Evolutionary conservation across 495 filamentous ascomycete genomes (phyloP).

Genomic region (Aspergillus saccharolyticus): DNA sequence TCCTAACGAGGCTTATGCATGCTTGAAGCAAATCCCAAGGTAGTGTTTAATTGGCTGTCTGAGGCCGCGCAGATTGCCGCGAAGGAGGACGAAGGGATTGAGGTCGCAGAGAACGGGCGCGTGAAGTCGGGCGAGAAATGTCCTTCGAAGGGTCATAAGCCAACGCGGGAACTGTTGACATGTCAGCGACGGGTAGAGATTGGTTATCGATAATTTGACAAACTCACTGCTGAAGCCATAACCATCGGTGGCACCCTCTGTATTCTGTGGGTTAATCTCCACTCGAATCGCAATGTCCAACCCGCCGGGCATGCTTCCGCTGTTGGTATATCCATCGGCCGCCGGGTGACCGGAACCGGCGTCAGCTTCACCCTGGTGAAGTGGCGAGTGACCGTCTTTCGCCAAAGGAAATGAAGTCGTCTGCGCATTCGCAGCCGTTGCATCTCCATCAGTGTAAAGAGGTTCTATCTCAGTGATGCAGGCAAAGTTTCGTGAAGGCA

Average conservation of each 20-base stretch:
- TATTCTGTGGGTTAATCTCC: constrained; percentile 64
- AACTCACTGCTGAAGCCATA: constrained; percentile 62
- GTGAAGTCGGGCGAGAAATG: constrained; percentile 12
- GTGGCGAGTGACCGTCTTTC: constrained; percentile 60
- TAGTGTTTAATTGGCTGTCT: constrained; percentile 9
- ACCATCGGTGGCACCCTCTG: constrained; percentile 54
- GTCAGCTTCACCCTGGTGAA: constrained; percentile 57
- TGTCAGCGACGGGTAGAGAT: not conserved
- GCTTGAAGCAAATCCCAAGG: not conserved
- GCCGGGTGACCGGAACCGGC: constrained; percentile 64
- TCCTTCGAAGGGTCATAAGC: constrained; percentile 8
- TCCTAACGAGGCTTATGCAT: too few species aligned
- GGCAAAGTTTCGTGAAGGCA: constrained; percentile 87
- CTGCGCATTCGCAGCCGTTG: constrained; percentile 11
- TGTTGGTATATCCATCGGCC: constrained; percentile 47
- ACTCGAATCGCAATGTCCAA: constrained; percentile 65
- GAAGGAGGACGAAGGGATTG: constrained; percentile 10
- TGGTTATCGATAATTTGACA: not conserved
- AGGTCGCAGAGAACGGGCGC: constrained; percentile 13
- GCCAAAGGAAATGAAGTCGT: constrained; percentile 21
- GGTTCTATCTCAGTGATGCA: constrained; percentile 62
- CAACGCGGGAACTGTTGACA: constrained; percentile 22
- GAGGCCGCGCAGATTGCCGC: constrained; percentile 13
- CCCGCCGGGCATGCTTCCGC: constrained; percentile 52
- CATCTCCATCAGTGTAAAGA: constrained; percentile 24